Base-by-base conservation (phyloP, 257 asterid genomes). In the Salvia splendens region DNA sequence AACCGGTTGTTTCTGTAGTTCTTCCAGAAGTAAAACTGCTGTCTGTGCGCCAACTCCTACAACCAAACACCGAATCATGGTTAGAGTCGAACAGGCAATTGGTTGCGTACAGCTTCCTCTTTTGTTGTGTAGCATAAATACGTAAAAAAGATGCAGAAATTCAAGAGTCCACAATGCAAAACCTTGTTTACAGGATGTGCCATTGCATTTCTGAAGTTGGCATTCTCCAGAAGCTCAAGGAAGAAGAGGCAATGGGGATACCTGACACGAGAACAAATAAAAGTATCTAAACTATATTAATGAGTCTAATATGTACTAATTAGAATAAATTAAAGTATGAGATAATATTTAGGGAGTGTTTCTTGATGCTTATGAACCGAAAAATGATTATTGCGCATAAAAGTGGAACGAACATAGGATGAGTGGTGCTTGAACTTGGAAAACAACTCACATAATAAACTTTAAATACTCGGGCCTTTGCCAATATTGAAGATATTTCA, bases 121-220 rank as follows among this genome's bases (percentile, higher is more conserved):
- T 47, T 64, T 0, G 48, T 1, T 16, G 11, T 11, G 50, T 41
- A 17, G 49, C 17, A 17, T 17, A 61, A 40, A 60, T 4, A 40
- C 6, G 6, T 3, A 33, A 17, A 1, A 11, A 42, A 11, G 12
- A 0, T 10, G 9, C 4, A 8, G 38, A 51, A 46, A 59, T 40
- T 61, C 28, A 8, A 51, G 42, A 42, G 47, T 42, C 1, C 36
- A 14, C 43, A 32, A 63, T 38, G 20, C 33, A 33, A 4, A 50
- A 91, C 99, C 97, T 94, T 94, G 85, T 79, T 91, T 56, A 84
- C 91, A 4, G 97, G 97, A 86, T 94, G 96, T 0, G 96, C 99
- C 97, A 94, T 83, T 72, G 97, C 99, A 75, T 77, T 94, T 59
- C 90, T 89, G 67, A 85, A 94, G 75, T 82, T 83, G 1, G 87